A percentile compares a stretch with the other conserved stretches of the same genome.
Evolutionary conservation across 176 grass and related monocot genomes (phyloP).

Genomic region (Oryza meyeriana): DNA sequence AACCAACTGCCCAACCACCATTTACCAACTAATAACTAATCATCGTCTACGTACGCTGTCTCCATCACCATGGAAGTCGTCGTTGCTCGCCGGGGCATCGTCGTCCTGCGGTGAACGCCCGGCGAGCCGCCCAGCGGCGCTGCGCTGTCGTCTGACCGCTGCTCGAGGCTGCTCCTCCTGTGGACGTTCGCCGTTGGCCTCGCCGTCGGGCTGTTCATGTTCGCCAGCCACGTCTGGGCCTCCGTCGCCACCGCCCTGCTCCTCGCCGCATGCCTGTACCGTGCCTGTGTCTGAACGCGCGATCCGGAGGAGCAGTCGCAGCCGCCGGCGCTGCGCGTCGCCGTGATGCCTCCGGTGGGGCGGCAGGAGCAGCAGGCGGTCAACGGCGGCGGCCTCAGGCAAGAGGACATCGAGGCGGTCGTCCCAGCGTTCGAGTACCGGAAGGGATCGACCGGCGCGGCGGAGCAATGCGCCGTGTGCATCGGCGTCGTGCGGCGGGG

Average conservation of each 20-base stretch:
- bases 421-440: conserved; percentile 9
- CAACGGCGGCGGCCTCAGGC: not conserved
- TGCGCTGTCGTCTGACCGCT: not conserved
- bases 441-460: not conserved
- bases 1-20: not conserved
- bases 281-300: conserved; percentile 12
- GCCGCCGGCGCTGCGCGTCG: not conserved
- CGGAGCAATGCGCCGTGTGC: conserved; percentile 49
- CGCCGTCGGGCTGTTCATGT: conserved; percentile 9
- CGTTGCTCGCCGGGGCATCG: not conserved
- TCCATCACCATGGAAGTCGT: not conserved
- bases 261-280: conserved; percentile 11
- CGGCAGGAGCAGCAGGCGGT: not conserved
- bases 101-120: not conserved
- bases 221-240: conserved; percentile 27
- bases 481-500: conserved; percentile 26
- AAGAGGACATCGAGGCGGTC: not conserved
- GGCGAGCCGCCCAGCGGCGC: not conserved
- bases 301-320: no score
- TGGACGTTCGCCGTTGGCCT: not conserved
- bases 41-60: not conserved
- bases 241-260: conserved; percentile 21
- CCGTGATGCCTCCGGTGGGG: not conserved
- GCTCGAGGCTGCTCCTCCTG: conserved; percentile 14
- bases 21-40: not conserved